Base-by-base conservation (phyloP, 441 rosid genomes). In the Croton setiger region DNA sequence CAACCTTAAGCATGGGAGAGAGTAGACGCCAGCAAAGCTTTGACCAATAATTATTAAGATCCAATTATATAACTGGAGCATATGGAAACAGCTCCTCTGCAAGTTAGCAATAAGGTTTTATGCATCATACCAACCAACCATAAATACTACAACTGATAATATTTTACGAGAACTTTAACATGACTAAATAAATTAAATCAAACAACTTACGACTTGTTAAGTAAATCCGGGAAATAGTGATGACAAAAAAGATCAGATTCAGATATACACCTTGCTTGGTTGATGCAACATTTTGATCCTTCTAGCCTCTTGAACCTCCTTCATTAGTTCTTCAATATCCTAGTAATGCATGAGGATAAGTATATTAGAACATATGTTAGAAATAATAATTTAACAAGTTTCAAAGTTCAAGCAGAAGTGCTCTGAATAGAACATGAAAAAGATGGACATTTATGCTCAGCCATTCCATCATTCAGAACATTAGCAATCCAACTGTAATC, bases 281-380 rank as follows among this genome's bases (percentile, higher is more conserved):
- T 87, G 97, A 83, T 95, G 99, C 79, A 95, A 82, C 98, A 95
- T 91, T 84, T 88, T 91, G 82, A 92, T 95, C 74, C 98, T 86
- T 78, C 99, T 87, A 79, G 99, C 98, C 78, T 91, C 96, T 82
- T 95, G 99, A 84, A 95, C 99, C 81, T 92, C 98, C 79, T 88
- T 89, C 98, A 92, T 86, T 76, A 95, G 80, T 74, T 87, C 93
- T 66, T 91, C 97, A 73, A 88, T 39, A 79, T 95, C 99, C 99
- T 95, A 76, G 75, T 52, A 77, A 48, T 64, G 65, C 66, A 69
- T 9, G 36, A 20, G 64, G 66, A 39, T 63, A 31, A 11, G 20
- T 43, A n/a, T 43, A 18, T 11, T 21, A 44, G 0, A 41, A 18
- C 44, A 20, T 5, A 63, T 53, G 56, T 62, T 58, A n/a, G 51